Base-by-base conservation (phyloP, 192 early-diverging fungal species). In the Podila verticillata region DNA sequence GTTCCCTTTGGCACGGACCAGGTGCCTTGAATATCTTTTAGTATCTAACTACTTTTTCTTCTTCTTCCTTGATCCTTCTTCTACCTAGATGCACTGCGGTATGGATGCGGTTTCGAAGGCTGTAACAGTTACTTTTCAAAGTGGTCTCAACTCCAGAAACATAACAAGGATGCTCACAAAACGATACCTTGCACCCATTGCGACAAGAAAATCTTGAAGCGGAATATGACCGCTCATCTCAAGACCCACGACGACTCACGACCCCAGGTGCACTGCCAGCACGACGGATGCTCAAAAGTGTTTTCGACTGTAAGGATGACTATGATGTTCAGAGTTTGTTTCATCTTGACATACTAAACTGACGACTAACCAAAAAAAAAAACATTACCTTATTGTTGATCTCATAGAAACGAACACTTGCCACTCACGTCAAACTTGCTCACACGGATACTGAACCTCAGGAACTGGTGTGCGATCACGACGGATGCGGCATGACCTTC, bases 101-200 rank as follows among this genome's bases (percentile, higher is more conserved):
- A 87, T 63, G 48, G 56, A 7, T 87, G 86, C 57, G 74, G 68
- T 7, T 20, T 72, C 15, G 68, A 65, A 29, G 86, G 72, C 22
- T 87, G 86, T 57, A 54, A 48, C 7, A 54, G 29, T 0, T 57
- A 39, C 28, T 87, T 84, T 74, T 10, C 51, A 1, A 82, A 83
- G 48, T 87, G 81, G 81, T 70, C 73, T 1, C 35, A 82, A 28
- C 68, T 83, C 1, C 82, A 83, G 28, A 65, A 83, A 57, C 82
- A 83, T 26, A 68, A 56, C 36, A 75, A 68, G 22, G 31, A 44
- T 6, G 26, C 15, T 17, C 82, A 83, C 58, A 75, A 75, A 54
- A 64, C 65, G 13, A 32, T 61, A 13, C 61, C 56, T 0, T 83
- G 82, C 28, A 2, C 60, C 7, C 28, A 49, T 17, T 83, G 82